Conservation (phyloP, 2,329 filamentous ascomycete species). For the Trichoderma polysporum region DNA sequence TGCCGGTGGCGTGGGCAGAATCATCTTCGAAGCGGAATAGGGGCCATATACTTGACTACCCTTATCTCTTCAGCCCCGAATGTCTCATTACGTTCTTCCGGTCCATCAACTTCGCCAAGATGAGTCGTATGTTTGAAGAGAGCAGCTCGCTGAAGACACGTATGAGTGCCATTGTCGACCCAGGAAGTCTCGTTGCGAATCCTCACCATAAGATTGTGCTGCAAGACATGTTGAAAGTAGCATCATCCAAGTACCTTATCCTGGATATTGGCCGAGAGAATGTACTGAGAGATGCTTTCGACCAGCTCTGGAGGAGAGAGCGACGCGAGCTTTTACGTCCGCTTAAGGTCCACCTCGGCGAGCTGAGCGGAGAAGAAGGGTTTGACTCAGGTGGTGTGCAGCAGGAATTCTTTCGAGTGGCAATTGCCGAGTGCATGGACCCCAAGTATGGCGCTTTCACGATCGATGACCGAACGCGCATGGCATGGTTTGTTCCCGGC, state of each 20-base stretch:
- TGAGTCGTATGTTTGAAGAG: conserved; percentile 77
- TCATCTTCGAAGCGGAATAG: conserved; percentile 61
- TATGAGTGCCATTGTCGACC: conserved; percentile 56
- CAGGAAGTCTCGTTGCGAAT: conserved; percentile 55
- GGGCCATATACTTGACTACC: conserved; percentile 75
- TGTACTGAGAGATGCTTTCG: conserved; percentile 71
- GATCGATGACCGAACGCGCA: conserved; percentile 70
- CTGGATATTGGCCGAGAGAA: conserved; percentile 66
- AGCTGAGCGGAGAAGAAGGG: conserved; percentile 80
- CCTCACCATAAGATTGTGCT: conserved; percentile 61
- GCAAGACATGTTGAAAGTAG: conserved; percentile 61
- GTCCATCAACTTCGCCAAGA: conserved; percentile 80
- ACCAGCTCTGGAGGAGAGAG: conserved; percentile 87
- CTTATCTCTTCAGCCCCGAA: conserved; percentile 73
- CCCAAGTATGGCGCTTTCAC: conserved; percentile 79
- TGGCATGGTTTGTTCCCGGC: conserved; percentile 85
- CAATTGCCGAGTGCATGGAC: conserved; percentile 75
- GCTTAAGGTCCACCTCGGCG: conserved; percentile 82
- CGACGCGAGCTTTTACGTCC: conserved; percentile 79
- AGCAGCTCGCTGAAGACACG: conserved; percentile 58
- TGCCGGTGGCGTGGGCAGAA: conserved; percentile 70
- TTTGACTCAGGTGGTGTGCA: conserved; percentile 94
- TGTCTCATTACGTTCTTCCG: conserved; percentile 81
- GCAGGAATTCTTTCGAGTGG: conserved; percentile 90
- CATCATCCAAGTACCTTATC: conserved; percentile 69